Base-by-base conservation (phyloP, 148 eudicot genomes). In the Rhododendron henanense region DNA sequence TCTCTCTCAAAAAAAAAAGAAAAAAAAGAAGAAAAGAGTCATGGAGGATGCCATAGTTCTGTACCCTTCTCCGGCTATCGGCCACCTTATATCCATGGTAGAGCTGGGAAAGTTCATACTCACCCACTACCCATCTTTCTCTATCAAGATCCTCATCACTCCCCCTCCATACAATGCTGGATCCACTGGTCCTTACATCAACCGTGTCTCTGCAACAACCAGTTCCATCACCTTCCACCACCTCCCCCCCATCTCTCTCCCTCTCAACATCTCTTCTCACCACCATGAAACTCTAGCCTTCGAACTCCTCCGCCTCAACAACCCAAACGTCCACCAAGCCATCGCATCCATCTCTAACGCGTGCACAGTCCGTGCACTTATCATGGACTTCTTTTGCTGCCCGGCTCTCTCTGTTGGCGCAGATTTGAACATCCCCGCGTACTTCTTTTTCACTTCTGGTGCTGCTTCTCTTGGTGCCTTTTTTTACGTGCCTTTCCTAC, bases 11-110 rank as follows among this genome's bases (percentile, higher is more conserved):
- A 31, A 31, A 31, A 31, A 31, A 31, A 19, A 2, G 0, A 37
- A 37, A 37, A 37, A 37, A 37, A 37, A 37, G 2, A 41, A 41
- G 5, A 23, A 23, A 3, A 10, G 41, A 51, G 15, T 25, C 10
- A 59, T 53, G 84, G 39, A 50, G 81, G 88, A 75, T 25, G 84
- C 82, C 15, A 75, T 90, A 83, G 90, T 90, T 45, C 82, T 94
- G 2, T 94, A 91, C 84, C 94, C 96, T 9, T 84, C 93, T 45
- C 92, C 94, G 73, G 93, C 89, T 5, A 91, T 93, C 15, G 93
- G 96, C 79, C 95, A 94, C 57, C 85, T 92, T 10, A 86, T 93
- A 28, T 87, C 96, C 80, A 91, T 93, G 94, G 94, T 93, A 45
- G 93, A 94, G 86, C 93, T 94, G 2, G 96, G 88, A 0, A 94